Base-by-base conservation (phyloP, 192 early-diverging fungal genomes). In the Gigaspora rosea region DNA sequence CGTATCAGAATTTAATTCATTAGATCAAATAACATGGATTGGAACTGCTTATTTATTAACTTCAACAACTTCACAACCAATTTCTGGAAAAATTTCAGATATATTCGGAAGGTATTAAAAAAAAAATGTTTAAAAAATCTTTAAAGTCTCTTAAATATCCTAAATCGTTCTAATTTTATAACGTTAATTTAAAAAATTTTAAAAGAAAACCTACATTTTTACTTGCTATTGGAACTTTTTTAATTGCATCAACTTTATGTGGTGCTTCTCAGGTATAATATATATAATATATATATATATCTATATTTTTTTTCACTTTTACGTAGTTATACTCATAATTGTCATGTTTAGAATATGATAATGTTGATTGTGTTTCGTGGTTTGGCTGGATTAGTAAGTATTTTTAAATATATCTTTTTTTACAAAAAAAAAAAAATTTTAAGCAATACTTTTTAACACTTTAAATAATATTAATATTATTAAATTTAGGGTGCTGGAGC, bases 71-170 rank as follows among this genome's bases (percentile, higher is more conserved):
- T 73, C 81, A 61, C 63, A 82, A 33, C 82, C 80, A 46, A 79
- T 83, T 16, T 94, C 90, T 82, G 92, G 94, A 50, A 90, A 90
- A 48, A 80, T 91, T 33, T 80, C 87, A 58, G 92, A 95, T 78
- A 92, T 94, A 52, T 93, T 92, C 81, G 94, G 93, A n/a, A 87
- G 93, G 41, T 41, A 41, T 41, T 41, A 41, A 41, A 5, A 41
- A 41, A 41, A 41, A 41, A 2, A 41, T 41, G 41, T 7, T 41
- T 27, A 27, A 27, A 27, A 27, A 27, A 27, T 27, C 27, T 27
- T 27, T 0, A 27, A 27, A 41, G 2, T 41, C 41, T 41, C 41
- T 3, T 41, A 41, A 41, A 1, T 6, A n/a, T 41, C 7, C 7
- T 7, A 6, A 41, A 41, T 41, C 2, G 2, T 41, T 41, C 41